These are phyloP conservation scores for Diophrys appendiculata DNA, from an alignment of 73 alveolate genomes.

Conservation along the genomic window DNA sequence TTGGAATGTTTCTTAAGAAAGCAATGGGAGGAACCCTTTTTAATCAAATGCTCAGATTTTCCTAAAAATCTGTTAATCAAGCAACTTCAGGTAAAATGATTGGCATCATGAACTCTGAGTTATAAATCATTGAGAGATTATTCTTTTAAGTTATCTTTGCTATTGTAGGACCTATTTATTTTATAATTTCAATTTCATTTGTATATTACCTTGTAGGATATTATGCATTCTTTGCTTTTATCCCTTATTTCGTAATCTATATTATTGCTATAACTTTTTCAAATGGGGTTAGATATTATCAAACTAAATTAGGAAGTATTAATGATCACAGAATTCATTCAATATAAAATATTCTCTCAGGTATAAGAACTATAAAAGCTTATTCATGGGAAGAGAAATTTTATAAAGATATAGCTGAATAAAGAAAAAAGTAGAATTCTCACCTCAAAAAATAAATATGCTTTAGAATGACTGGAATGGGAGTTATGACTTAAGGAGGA, in stretches of 20 bases:
- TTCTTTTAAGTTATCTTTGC: not conserved
- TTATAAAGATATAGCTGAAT: not conserved
- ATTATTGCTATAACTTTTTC: not conserved
- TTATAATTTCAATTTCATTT: not conserved
- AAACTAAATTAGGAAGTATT: not conserved
- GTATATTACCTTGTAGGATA: not conserved
- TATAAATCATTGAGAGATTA: not conserved
- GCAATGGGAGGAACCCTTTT: not conserved
- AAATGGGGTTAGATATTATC: not conserved
- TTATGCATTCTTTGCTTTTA: not conserved
- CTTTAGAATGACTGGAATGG: conserved; percentile 5
- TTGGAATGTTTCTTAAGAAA: not conserved
- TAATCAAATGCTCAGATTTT: not conserved
- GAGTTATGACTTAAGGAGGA: not conserved
- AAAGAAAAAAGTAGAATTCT: not conserved
- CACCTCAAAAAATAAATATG: not conserved
- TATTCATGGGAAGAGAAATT: conserved; percentile 47
- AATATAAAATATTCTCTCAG: conserved; percentile 23
- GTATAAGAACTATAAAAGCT: conserved; percentile 59
- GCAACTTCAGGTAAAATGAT: not conserved
- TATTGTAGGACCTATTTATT: not conserved
- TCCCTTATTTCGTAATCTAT: not conserved
- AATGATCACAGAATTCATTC: conserved; percentile 32
- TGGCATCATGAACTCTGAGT: not conserved
- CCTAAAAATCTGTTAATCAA: not conserved